Evolutionary conservation across 1,284 basidiomycete genomes (phyloP), one percentile per base, ranked within the genome.

Genomic region (Boletus semigastroideus): DNA sequence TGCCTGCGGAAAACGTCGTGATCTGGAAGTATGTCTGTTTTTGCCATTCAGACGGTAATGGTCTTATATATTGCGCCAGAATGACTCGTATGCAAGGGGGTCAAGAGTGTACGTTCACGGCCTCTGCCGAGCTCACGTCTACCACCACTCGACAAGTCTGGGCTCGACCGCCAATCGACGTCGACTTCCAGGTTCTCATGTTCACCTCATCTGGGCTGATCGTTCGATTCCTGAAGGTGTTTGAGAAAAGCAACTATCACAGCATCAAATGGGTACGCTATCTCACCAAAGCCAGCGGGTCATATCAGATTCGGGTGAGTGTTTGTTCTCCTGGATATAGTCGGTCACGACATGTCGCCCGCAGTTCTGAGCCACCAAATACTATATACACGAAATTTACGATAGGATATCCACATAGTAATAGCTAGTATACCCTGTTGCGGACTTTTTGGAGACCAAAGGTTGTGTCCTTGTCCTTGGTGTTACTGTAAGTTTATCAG

Each of bases 121-220:
- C 87, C 0, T 85, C 89, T 19, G 95, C 94, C 4, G 82, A 84
- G 34, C 75, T 98, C 46, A 92, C 94, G 2, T 84, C 84, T 53
- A 96, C 91, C 19, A 98, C 95, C 0, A 82, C 84, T 52, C 84
- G 90, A 40, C 94, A 98, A 79, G 86, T 94, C 2, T 99, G 97
- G 97, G 93, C 93, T 11, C 80, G 96, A 45, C 96, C 97, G 11
- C 97, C 97, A 7, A 98, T 99, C 64, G 92, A 97, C 63, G 85
- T 99, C 54, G 95, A 99, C 72, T 99, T 99, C 73, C 86, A 94
- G 74, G 96, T 99, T 52, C 79, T 99, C 63, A 99, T 99, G 96
- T 94, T 98, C 72, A 98, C 96, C 0, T 83, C 95, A 6, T 98
- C 94, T 9, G 97, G 97, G 0, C 72, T 99, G 61, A 87, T 97